These are phyloP conservation scores for Lichtheimia corymbifera DNA, from an alignment of 371 early-diverging fungal genomes.

Conservation along the genomic window DNA sequence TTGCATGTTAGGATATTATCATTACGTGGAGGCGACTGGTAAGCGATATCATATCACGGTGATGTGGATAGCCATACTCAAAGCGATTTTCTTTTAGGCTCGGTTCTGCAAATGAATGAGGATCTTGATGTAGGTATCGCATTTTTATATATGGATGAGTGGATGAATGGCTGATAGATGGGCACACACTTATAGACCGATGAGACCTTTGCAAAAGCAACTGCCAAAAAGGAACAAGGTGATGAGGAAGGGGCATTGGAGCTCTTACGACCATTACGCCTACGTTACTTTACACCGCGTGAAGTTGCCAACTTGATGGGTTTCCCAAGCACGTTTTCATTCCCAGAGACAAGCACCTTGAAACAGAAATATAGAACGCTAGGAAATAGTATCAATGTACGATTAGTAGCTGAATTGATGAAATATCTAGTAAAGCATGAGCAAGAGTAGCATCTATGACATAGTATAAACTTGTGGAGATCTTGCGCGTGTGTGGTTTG, in stretches of 20 bases:
- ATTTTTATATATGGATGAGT: not conserved
- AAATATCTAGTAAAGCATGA: conserved; percentile 78
- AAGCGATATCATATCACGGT: not conserved
- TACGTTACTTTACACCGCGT: conserved; percentile 79
- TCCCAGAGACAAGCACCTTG: conserved; percentile 54
- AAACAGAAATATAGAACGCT: conserved; percentile 68
- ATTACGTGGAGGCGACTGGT: conserved; percentile 78
- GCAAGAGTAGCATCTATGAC: conserved; percentile 47
- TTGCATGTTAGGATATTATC: conserved; percentile 55
- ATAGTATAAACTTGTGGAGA: too few species aligned
- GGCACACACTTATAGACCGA: conserved; percentile 19
- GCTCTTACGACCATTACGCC: conserved; percentile 37
- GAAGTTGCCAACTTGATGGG: conserved; percentile 84
- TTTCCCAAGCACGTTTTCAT: conserved; percentile 61
- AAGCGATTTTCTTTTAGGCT: conserved; percentile 23
- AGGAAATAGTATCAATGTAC: conserved; percentile 72
- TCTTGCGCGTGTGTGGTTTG: too few species aligned
- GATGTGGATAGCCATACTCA: not conserved
- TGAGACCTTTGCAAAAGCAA: conserved; percentile 24
- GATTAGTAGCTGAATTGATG: conserved; percentile 63
- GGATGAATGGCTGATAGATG: not conserved
- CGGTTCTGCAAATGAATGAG: conserved; percentile 62
- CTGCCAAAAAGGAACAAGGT: conserved; percentile 20
- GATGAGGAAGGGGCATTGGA: conserved; percentile 30
- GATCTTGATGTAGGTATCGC: conserved; percentile 47